Base-by-base conservation (phyloP, 1,284 basidiomycete species). In the Pseudozyma sp. region DNA sequence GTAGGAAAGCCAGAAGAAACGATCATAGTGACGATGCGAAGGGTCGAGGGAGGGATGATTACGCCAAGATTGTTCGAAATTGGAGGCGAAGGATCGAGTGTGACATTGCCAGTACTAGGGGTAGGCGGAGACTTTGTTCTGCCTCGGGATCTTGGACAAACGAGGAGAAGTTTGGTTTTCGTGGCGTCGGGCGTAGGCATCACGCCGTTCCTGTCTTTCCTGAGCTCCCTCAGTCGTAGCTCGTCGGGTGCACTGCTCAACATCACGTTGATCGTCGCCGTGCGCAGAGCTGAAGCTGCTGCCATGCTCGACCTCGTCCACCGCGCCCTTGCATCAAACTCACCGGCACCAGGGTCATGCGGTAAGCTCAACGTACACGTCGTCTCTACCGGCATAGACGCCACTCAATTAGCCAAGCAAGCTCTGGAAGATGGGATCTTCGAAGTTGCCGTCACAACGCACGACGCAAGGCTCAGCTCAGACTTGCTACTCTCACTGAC, bases 191-290 rank as follows among this genome's bases (percentile, higher is more conserved):
- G 70, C 0, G 57, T 72, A 1, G 70, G 70, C 1, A 45, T 72
- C 34, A 67, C 70, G 35, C 70, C 70, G 1, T 72, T 72, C 44
- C 45, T 72, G 1, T 38, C 64, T 4, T 72, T 72, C 45, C 44
- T 63, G 12, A 19, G 45, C 40, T 55, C 42, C 6, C 36, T 56
- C 16, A 9, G 25, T 53, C 1, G 6, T 35, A 8, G 14, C 12
- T 10, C 14, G 2, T 38, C 52, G 1, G 13, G 19, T 8, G 5
- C 16, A 12, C 5, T n/a, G 1, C 7, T 59, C 16, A 48, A 63
- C 16, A 36, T 73, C 21, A 60, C 49, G 9, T 10, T 73, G 14
- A 25, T 73, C 10, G n/a, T 73, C 0, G 57, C 65, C 5, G 42
- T 61, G 19, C 60, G 70, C 36, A 57, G 58, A 49, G 38, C 54